phyloP scores from a whole-genome alignment of 1,284 basidiomycete species.

The Golubevia pallescens region DNA sequence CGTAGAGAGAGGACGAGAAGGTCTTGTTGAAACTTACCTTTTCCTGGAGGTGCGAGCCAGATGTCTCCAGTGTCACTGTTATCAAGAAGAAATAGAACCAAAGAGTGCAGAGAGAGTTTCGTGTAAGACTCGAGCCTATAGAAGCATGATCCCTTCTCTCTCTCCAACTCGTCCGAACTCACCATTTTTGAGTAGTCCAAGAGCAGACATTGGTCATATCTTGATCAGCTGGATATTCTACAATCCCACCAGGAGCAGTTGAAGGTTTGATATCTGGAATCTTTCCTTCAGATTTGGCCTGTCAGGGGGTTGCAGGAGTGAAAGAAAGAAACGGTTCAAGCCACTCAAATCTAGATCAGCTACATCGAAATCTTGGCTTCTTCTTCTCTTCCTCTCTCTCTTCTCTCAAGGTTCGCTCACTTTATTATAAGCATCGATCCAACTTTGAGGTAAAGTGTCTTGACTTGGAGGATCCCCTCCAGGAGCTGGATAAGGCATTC shows the following conservation, averaged over 20 bases:
- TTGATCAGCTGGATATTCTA: constrained; percentile 32
- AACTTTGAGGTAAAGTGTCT: constrained; percentile 16
- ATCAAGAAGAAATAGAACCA: too few species aligned
- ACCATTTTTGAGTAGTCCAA: constrained; percentile 42
- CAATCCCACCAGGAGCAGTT: constrained; percentile 19
- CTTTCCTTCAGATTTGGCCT: constrained; percentile 33
- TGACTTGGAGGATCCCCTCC: constrained; percentile 29
- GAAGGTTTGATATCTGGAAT: constrained; percentile 42
- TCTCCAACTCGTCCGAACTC: too few species aligned
- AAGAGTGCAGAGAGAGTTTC: too few species aligned
- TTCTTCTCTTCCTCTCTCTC: too few species aligned
- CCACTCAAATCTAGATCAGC: too few species aligned
- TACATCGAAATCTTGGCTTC: too few species aligned
- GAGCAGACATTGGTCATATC: constrained; percentile 42
- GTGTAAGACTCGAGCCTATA: too few species aligned
- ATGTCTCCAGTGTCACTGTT: constrained; percentile 37
- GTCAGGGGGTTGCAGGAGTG: background rate
- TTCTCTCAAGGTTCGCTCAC: too few species aligned
- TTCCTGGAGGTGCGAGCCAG: constrained; percentile 26
- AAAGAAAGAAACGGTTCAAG: background rate
- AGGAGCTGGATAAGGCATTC: constrained; percentile 38
- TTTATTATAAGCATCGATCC: constrained; percentile 36
- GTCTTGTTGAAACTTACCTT: background rate
- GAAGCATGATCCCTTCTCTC: too few species aligned
- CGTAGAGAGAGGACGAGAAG: too few species aligned